phyloP scores from a whole-genome alignment of 2,329 filamentous ascomycete species.

The Dissoconium aciculare region DNA sequence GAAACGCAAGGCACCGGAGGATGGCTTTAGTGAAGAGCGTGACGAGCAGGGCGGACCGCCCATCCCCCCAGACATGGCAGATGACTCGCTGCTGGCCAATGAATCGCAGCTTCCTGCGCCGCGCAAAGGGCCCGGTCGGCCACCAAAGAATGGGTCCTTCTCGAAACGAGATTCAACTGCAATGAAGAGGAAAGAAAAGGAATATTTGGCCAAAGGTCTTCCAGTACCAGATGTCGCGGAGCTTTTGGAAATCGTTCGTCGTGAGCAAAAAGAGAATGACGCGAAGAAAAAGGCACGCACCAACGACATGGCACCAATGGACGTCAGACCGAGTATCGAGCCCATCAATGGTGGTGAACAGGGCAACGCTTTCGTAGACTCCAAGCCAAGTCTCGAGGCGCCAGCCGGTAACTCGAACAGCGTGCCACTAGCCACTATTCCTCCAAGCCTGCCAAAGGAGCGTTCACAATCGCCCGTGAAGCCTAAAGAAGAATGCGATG shows the following conservation, averaged over 20 bases:
- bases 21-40: constrained; percentile 1
- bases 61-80: constrained; percentile 4
- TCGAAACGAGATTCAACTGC: constrained; percentile 50
- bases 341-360: not conserved
- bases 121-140: constrained; percentile 63
- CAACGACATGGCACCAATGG: not conserved
- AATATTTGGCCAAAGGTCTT: constrained; percentile 22
- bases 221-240: constrained; percentile 17
- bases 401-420: constrained; percentile 5
- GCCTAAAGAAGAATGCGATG: constrained; percentile 50
- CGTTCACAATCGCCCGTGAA: constrained; percentile 48
- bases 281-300: constrained; percentile 3
- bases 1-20: constrained; percentile 8
- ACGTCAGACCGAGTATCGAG: not conserved
- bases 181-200: constrained; percentile 23
- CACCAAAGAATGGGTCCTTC: constrained; percentile 71
- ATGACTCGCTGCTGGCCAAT: constrained; percentile 1
- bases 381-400: not conserved
- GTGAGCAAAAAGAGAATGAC: constrained; percentile 25
- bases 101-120: constrained; percentile 37
- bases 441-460: constrained; percentile 33
- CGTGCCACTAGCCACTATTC: constrained; percentile 24
- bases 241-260: constrained; percentile 22
- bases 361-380: not conserved
- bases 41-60: constrained; percentile 7